A percentile compares a stretch with the other conserved stretches of the same genome.
These are phyloP conservation scores for Starmerella kuoi DNA, from an alignment of 805 yeast genomes.

Conservation along the genomic window DNA sequence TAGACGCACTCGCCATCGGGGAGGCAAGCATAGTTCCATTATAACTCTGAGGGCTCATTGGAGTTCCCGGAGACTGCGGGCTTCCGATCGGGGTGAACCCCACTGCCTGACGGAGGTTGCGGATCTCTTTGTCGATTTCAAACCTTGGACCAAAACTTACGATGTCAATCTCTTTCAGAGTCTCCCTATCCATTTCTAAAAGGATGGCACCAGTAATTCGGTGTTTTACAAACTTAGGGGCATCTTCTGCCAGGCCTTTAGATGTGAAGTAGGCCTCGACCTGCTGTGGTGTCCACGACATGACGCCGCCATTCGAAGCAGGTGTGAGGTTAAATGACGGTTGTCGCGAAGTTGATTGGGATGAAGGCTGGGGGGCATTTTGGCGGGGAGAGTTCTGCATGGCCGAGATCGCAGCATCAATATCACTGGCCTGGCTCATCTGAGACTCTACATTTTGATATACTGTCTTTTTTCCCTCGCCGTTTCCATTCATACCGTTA, in stretches of 20 bases:
- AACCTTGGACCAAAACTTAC: slow-evolving; percentile 89
- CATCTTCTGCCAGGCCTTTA: slow-evolving; percentile 62
- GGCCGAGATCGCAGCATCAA: slow-evolving; percentile 32
- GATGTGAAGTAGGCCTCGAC: slow-evolving; percentile 66
- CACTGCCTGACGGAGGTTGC: slow-evolving; percentile 27
- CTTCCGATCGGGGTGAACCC: slow-evolving; percentile 4
- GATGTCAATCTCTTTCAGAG: slow-evolving; percentile 83
- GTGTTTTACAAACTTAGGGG: slow-evolving; percentile 72
- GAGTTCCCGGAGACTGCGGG: slow-evolving; percentile 8
- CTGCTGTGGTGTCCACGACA: slow-evolving; percentile 72
- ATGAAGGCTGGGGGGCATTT: neutral
- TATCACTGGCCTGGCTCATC: slow-evolving; percentile 24
- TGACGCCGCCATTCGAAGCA: slow-evolving; percentile 16
- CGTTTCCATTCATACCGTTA: neutral
- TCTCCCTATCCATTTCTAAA: slow-evolving; percentile 71
- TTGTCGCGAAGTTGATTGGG: neutral
- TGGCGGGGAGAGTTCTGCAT: slow-evolving; percentile 12
- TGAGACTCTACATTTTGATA: neutral
- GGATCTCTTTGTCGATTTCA: slow-evolving; percentile 82
- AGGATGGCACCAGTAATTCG: slow-evolving; percentile 80
- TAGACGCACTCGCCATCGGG: neutral
- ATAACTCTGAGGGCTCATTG: slow-evolving; percentile 1
- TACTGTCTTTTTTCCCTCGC: neutral
- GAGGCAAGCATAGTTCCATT: neutral
- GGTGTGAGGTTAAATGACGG: slow-evolving; percentile 1